Evolutionary conservation across 2,329 filamentous ascomycete species (phyloP).

Genomic region (Penicillium sp.): DNA sequence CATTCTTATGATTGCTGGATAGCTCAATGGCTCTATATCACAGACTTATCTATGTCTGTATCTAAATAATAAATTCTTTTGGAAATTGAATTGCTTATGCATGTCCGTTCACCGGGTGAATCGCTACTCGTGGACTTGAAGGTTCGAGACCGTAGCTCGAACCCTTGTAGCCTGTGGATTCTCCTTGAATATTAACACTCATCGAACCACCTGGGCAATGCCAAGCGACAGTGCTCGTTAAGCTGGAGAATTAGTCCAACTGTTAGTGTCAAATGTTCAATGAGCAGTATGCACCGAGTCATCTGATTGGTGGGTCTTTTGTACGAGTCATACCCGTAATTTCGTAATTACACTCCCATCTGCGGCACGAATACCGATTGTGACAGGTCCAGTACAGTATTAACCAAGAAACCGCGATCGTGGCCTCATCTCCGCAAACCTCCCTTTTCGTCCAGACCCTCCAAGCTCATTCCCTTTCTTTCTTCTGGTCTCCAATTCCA

Average conservation of each 20-base stretch:
- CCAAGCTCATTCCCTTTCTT: conserved; percentile 13
- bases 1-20: conserved; percentile 5
- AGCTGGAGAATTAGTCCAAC: no score
- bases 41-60: neutral
- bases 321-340: conserved; percentile 14
- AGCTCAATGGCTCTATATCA: neutral
- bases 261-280: neutral
- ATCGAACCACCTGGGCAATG: no score
- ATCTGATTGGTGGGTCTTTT: conserved; percentile 7
- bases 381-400: conserved; percentile 22
- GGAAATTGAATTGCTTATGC: neutral
- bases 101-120: neutral
- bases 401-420: conserved; percentile 29
- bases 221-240: no score
- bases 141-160: neutral
- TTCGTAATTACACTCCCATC: neutral
- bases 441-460: conserved; percentile 15
- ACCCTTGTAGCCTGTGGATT: no score
- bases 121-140: neutral
- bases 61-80: neutral
- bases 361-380: neutral
- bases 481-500: conserved; percentile 10
- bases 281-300: neutral
- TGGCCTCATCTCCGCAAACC: conserved; percentile 31
- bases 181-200: no score